Base-by-base conservation (phyloP, 495 filamentous ascomycete genomes). In the Penicillium samsonianum region DNA sequence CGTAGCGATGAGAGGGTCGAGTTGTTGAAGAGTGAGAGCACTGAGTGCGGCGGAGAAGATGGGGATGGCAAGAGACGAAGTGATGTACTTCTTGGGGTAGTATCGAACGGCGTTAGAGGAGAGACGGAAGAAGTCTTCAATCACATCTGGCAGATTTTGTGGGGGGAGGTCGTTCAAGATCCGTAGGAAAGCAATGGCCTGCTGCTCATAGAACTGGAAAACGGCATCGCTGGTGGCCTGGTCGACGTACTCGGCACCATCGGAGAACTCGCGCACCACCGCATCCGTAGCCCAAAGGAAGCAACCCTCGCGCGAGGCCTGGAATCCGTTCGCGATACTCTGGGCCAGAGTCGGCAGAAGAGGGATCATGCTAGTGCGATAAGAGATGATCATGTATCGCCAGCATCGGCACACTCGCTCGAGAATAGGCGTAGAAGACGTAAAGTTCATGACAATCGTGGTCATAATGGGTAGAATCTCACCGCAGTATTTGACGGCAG, bases 81-180 rank as follows among this genome's bases (percentile, higher is more conserved):
- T 80, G 64, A 98, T 87, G 41, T 91, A 82, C 56, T 87, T 86
- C 61, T 89, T 81, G 37, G 95, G 90, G 68, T 96, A 95, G 74
- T 92, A 99, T 58, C 96, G 87, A 17, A 96, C 80, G 20, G 91
- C 91, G 73, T 98, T 92, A 12, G 88, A 86, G 5, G 90, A 84
- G 14, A 99, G 83, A 26, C 94, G 91, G 80, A 94, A 99, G 76
- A 96, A 99, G 68, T 99, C 94, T 74, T 99, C 94, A 65, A 97
- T 98, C 52, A 99, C 81, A 74, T 99, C 94, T 10, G 95, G 92
- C 11, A 98, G 80, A 61, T 97, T 91, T 64, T 87, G 83, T 11
- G 95, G 90, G 16, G 87, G 83, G 14, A 96, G 69, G 63, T 93
- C 89, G 73, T 91, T 96, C 74, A 99, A 80, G 60, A 90, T 87